Percentiles rank a stretch among this genome's conserved stretches.
These are phyloP conservation scores for Silene noctiflora DNA, from an alignment of 179 eudicot species.

Conservation along the genomic window DNA sequence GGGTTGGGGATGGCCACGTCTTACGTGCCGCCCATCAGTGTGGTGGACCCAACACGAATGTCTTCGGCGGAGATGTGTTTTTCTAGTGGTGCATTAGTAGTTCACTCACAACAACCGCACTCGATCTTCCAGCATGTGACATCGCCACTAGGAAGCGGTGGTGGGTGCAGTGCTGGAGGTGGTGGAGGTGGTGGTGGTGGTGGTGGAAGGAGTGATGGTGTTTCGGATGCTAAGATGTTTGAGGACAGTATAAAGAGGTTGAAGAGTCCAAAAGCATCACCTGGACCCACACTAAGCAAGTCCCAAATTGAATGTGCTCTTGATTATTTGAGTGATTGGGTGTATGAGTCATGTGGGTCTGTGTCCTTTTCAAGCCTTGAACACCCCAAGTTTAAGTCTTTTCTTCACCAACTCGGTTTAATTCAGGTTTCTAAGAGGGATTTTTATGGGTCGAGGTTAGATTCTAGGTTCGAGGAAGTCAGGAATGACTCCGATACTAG, in stretches of 20 bases:
- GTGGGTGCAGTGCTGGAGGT: no score
- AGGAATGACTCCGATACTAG: constrained; percentile 52
- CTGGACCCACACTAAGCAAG: constrained; percentile 49
- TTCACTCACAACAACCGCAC: constrained; percentile 9
- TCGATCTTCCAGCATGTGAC: constrained; percentile 29
- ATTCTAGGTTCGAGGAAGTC: constrained; percentile 48
- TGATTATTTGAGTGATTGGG: constrained; percentile 63
- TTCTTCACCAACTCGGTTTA: constrained; percentile 55
- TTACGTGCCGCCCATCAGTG: constrained; percentile 30
- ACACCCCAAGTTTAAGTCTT: constrained; percentile 62
- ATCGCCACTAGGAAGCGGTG: constrained; percentile 24
- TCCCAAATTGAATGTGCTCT: constrained; percentile 48
- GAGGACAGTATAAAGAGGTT: constrained; percentile 69
- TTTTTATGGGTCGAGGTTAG: constrained; percentile 49
- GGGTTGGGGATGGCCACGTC: background rate
- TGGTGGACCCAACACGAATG: constrained; percentile 29
- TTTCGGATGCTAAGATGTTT: constrained; percentile 46
- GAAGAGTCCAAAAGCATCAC: constrained; percentile 62
- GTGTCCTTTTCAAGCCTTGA: constrained; percentile 59
- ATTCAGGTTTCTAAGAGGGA: constrained; percentile 42
- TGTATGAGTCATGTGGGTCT: constrained; percentile 61
- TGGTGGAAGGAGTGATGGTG: constrained; percentile 59
- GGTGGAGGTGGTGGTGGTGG: constrained; percentile 16
- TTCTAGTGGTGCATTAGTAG: constrained; percentile 25
- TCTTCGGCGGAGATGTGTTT: constrained; percentile 24